Evolutionary conservation across 2,329 filamentous ascomycete genomes (phyloP).

Genomic region (Massarina eburnea): DNA sequence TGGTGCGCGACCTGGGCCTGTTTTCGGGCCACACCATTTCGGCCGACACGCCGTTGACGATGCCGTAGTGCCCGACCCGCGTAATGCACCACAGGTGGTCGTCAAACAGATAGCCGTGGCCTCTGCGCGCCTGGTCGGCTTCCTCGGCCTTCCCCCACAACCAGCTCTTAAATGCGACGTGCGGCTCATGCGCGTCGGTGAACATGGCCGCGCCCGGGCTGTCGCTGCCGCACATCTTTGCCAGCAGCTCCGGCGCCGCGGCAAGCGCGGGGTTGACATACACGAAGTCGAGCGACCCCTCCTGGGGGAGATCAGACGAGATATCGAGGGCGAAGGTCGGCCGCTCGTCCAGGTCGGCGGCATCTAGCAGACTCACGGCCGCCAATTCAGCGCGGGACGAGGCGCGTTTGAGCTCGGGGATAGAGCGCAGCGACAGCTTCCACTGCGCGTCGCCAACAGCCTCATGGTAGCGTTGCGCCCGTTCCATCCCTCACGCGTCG

Average conservation of each 20-base stretch:
- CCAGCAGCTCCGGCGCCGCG: conserved; percentile 16
- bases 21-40: conserved; percentile 13
- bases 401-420: conserved; percentile 8
- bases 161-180: conserved; percentile 33
- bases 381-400: conserved; percentile 7
- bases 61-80: conserved; percentile 20
- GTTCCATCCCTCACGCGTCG: too few species aligned
- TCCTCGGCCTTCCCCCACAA: conserved; percentile 15
- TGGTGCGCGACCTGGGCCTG: not conserved
- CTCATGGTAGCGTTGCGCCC: conserved; percentile 6
- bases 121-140: conserved; percentile 10
- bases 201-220: conserved; percentile 12
- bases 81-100: conserved; percentile 31
- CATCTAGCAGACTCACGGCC: conserved; percentile 19
- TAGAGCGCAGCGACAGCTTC: conserved; percentile 10
- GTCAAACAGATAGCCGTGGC: conserved; percentile 25
- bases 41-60: conserved; percentile 32
- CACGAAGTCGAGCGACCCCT: conserved; percentile 17
- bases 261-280: conserved; percentile 31
- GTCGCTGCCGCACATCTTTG: conserved; percentile 19
- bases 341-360: conserved; percentile 25
- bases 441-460: conserved; percentile 1
- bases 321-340: conserved; percentile 26
- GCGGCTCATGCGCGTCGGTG: conserved; percentile 13
- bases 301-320: conserved; percentile 5